A percentile compares a stretch with the other conserved stretches of the same genome.
phyloP scores from a whole-genome alignment of 2,329 filamentous ascomycete species.

The Setomelanomma holmii region DNA sequence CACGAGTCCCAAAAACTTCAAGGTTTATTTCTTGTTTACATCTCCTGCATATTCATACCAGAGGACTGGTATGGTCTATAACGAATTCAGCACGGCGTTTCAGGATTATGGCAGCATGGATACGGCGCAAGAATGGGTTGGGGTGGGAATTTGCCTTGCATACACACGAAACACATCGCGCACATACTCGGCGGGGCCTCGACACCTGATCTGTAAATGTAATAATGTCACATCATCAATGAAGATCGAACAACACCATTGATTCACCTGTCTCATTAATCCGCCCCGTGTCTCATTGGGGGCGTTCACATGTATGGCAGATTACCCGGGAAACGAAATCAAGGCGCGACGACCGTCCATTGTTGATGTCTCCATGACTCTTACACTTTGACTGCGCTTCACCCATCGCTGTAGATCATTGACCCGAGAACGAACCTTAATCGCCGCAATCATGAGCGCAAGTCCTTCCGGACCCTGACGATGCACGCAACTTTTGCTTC shows the following conservation, averaged over 20 bases:
- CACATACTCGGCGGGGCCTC: conserved; percentile 5
- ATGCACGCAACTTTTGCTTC: conserved; percentile 12
- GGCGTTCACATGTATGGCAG: not conserved
- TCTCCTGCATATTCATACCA: conserved; percentile 31
- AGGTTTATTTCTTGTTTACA: conserved; percentile 10
- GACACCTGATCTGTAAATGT: conserved; percentile 14
- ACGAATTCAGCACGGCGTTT: conserved; percentile 26
- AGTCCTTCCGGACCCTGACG: not conserved
- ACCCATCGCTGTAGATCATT: not conserved
- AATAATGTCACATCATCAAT: conserved; percentile 10
- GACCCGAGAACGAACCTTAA: conserved; percentile 4
- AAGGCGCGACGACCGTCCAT: not conserved
- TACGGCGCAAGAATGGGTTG: conserved; percentile 20
- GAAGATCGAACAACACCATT: conserved; percentile 11
- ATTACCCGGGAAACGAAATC: conserved; percentile 5
- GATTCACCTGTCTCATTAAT: not conserved
- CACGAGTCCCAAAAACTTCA: conserved; percentile 36
- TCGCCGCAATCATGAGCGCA: not conserved
- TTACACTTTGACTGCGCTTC: not conserved
- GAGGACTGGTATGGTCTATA: conserved; percentile 19
- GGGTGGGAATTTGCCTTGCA: conserved; percentile 18
- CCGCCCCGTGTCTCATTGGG: not conserved
- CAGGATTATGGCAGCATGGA: conserved; percentile 26
- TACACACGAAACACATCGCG: conserved; percentile 7
- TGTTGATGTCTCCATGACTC: conserved; percentile 1